Conservation (phyloP, 202 grass and related monocot genomes). For the Musa balbisiana region DNA sequence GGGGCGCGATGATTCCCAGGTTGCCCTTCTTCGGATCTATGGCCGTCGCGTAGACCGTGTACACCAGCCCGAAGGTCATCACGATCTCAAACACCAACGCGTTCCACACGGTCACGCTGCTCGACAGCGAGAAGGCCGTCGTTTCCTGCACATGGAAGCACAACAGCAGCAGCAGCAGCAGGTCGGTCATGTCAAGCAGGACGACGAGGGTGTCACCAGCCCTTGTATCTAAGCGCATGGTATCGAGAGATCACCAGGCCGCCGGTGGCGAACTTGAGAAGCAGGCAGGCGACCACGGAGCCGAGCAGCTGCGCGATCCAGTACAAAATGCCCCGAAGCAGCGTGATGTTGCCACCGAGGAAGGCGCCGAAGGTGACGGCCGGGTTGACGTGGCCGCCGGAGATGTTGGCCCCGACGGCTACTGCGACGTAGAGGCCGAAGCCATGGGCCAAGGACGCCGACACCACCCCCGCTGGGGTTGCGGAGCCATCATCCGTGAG, state of each 20-base stretch:
- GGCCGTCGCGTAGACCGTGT: constrained; percentile 67
- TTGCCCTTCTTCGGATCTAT: constrained; percentile 60
- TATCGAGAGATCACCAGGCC: constrained; percentile 11
- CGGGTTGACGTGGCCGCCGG: constrained; percentile 58
- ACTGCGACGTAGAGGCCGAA: constrained; percentile 56
- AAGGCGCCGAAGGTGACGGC: constrained; percentile 27
- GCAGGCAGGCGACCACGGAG: too few species aligned
- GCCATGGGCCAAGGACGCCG: constrained; percentile 51
- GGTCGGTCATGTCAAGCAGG: too few species aligned
- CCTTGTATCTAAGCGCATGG: neutral
- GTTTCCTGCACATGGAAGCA: constrained; percentile 12
- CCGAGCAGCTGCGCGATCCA: neutral
- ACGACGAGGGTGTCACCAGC: neutral
- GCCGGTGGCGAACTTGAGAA: constrained; percentile 23
- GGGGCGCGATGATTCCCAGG: constrained; percentile 52
- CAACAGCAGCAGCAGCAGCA: too few species aligned
- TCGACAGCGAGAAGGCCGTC: constrained; percentile 46
- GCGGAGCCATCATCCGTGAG: constrained; percentile 40
- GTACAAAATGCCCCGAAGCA: constrained; percentile 49
- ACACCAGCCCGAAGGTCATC: constrained; percentile 75
- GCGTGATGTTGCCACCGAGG: constrained; percentile 61
- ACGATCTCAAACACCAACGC: constrained; percentile 60
- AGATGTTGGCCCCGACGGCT: constrained; percentile 65
- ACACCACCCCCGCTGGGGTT: constrained; percentile 38
- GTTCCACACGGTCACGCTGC: constrained; percentile 45